Evolutionary conservation across 2,329 filamentous ascomycete species (phyloP).

Genomic region (Stagonosporopsis tanaceti): DNA sequence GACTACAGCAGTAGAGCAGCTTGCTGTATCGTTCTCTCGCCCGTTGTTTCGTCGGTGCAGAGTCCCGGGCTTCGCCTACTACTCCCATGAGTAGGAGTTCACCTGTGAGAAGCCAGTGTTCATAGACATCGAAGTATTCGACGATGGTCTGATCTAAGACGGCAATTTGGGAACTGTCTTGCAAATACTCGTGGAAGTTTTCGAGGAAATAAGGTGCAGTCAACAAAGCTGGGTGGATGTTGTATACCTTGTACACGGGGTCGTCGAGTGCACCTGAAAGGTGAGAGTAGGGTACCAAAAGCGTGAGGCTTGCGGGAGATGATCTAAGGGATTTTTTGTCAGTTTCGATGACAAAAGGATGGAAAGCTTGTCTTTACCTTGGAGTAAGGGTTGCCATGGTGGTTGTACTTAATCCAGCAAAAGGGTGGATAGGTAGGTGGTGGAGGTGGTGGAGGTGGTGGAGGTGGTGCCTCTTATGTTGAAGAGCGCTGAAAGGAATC

Average conservation of each 20-base stretch:
- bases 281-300: neutral
- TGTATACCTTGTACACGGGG: neutral
- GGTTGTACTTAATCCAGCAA: too few relatives aligned
- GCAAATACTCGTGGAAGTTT: neutral
- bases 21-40: neutral
- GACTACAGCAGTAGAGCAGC: neutral
- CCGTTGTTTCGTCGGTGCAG: neutral
- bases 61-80: neutral
- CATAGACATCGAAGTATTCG: neutral
- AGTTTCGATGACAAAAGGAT: too few relatives aligned
- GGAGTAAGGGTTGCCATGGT: too few relatives aligned
- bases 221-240: neutral
- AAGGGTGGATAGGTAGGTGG: too few relatives aligned
- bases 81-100: neutral
- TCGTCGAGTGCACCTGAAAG: neutral
- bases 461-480: too few relatives aligned
- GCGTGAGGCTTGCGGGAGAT: neutral
- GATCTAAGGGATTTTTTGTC: neutral
- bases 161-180: neutral
- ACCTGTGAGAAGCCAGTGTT: neutral
- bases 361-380: too few relatives aligned
- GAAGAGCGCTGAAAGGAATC: too few relatives aligned
- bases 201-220: neutral
- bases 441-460: too few relatives aligned
- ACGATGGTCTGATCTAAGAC: neutral